A percentile compares a stretch with the other conserved stretches of the same genome.
Conservation (phyloP, 306 rosid genomes). For the Pachyrhizus erosus region DNA sequence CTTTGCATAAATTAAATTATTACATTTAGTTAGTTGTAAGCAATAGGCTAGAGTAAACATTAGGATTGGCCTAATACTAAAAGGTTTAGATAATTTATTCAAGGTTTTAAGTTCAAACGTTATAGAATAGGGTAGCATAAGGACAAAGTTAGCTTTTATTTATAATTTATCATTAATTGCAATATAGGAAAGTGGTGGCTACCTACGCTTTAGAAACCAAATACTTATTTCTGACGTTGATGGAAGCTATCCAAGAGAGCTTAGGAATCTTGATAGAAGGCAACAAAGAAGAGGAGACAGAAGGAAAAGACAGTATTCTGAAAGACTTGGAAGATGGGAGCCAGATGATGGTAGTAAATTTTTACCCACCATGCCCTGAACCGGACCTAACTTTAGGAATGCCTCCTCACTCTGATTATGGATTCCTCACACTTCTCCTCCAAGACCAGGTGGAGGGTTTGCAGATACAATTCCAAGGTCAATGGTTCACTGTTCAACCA, state of each 20-base stretch:
- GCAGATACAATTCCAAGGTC: conserved; percentile 66
- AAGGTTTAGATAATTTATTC: too few species aligned
- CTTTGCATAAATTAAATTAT: background rate
- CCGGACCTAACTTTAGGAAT: conserved; percentile 93
- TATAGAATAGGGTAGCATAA: background rate
- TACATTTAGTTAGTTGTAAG: background rate
- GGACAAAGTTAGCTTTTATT: conserved; percentile 16
- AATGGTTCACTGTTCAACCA: conserved; percentile 87
- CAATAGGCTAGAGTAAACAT: background rate
- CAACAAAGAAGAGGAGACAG: conserved; percentile 22
- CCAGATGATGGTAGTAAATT: conserved; percentile 84
- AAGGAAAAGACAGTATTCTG: conserved; percentile 48
- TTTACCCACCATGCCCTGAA: conserved; percentile 88
- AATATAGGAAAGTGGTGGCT: conserved; percentile 58
- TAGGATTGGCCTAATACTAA: too few species aligned
- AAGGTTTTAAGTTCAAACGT: too few species aligned
- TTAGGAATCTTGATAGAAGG: conserved; percentile 51
- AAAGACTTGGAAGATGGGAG: conserved; percentile 76
- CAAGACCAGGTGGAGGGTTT: conserved; percentile 86
- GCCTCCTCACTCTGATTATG: conserved; percentile 97
- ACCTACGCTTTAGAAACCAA: conserved; percentile 73
- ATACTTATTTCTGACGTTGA: conserved; percentile 56
- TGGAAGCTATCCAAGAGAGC: conserved; percentile 77
- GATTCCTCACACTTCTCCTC: conserved; percentile 84
- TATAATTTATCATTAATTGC: background rate